Evolutionary conservation across 2,329 filamentous ascomycete species (phyloP), one percentile per base, ranked within the genome.

Genomic region (Paramyrothecium sp.): DNA sequence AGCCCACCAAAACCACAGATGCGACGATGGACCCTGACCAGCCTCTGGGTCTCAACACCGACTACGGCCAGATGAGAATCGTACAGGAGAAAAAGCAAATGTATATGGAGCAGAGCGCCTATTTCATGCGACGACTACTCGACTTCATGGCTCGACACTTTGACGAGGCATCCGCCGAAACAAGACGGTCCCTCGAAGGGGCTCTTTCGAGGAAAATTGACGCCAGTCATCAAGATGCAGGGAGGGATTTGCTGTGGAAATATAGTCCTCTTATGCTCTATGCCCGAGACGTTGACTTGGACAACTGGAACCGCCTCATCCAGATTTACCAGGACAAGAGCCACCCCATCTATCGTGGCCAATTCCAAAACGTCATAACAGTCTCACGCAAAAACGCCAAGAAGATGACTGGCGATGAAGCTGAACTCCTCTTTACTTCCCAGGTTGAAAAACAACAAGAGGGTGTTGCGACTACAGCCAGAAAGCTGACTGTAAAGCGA

Each of bases 41-140:
- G 54, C 69, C 75, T 13, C 73, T 75, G 23, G 80, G 81, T 4
- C 84, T 89, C 41, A 87, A 90, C 65, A 88, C 84, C 54, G 90
- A 92, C 67, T 92, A 89, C 60, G 91, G 91, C 34, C 89, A 91
- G 64, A 98, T 99, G 94, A 88, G 91, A 55, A 93, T 96, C 46
- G 86, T 99, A 23, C 91, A 92, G 65, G 92, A 98, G 73, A 97
- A 97, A 82, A 95, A 92, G 72, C 90, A 96, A 61, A 89, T 91
- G 69, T 99, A 97, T 68, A 80, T 88, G 56, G 81, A 86, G 16
- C 91, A 96, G 70, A 92, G 89, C 63, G 78, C 82, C 21, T 76
- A 84, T 54, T 97, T 98, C 70, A 83, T 97, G 67, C 85, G 88
- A 60, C 85, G 93, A 51, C 79, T 97, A 16, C 87, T 90, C 61